Evolutionary conservation across 2,329 filamentous ascomycete species (phyloP).

Genomic region (Teratosphaeria epicoccoides): DNA sequence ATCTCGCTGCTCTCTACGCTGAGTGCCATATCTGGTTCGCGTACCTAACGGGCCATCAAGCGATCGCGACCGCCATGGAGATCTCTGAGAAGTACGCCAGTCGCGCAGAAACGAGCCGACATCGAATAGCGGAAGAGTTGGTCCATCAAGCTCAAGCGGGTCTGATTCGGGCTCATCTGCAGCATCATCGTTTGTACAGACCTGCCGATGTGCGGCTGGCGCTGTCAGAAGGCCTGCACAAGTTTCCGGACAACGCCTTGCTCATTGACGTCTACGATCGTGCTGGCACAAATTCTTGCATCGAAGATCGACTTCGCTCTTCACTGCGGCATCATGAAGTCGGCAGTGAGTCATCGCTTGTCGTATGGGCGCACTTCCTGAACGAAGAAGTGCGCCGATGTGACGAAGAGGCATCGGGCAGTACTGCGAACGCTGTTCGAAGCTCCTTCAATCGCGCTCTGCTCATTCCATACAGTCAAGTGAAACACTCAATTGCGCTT

Average conservation of each 20-base stretch:
- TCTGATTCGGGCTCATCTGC: slow-evolving; percentile 57
- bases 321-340: slow-evolving; percentile 36
- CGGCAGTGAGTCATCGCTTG: slow-evolving; percentile 26
- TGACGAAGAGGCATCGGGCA: slow-evolving; percentile 17
- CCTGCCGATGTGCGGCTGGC: slow-evolving; percentile 54
- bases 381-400: slow-evolving; percentile 42
- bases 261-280: slow-evolving; percentile 65
- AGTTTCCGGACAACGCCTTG: slow-evolving; percentile 66
- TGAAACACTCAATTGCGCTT: slow-evolving; percentile 18
- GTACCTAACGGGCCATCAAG: slow-evolving; percentile 46
- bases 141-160: slow-evolving; percentile 58
- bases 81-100: slow-evolving; percentile 17
- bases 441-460: slow-evolving; percentile 38
- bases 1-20: slow-evolving; percentile 44
- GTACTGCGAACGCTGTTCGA: slow-evolving; percentile 24
- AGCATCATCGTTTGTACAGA: slow-evolving; percentile 53
- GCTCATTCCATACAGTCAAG: slow-evolving; percentile 24
- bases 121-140: slow-evolving; percentile 37
- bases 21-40: slow-evolving; percentile 55
- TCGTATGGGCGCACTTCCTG: slow-evolving; percentile 45
- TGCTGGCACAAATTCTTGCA: slow-evolving; percentile 64
- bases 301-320: slow-evolving; percentile 67
- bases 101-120: slow-evolving; percentile 26
- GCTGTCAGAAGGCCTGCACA: slow-evolving; percentile 48
- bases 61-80: slow-evolving; percentile 29